Evolutionary conservation across 352 stramenopile species (phyloP), one percentile per base, ranked within the genome.

Genomic region (Globisporangium nodosum): DNA sequence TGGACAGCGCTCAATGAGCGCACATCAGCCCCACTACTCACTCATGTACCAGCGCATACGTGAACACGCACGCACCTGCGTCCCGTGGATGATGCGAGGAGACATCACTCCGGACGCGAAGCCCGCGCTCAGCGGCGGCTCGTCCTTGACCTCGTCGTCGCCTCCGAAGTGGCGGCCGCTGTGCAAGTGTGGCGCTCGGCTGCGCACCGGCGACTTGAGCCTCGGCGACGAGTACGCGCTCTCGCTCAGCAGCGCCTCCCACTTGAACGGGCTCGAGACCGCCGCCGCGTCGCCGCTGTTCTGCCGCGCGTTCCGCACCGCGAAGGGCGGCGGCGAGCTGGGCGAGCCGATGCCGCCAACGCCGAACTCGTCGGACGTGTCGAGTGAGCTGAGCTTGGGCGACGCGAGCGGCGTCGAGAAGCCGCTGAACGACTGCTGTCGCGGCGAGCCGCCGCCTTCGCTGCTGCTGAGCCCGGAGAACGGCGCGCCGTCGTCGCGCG

Each of bases 321-420:
- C 84, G 70, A 94, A 94, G 0, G 84, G 84, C 4, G 81, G 84
- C 39, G 84, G 80, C 0, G 84, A 94, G 1, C 58, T 56, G 9
- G 83, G 79, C 42, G 80, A 88, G 8, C 61, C 56, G 7, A 77
- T 9, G 31, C 31, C 65, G 0, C 62, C 61, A 11, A 70, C 62
- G 8, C 56, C 64, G 60, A 88, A 88, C 27, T 81, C 81, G 24
- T 66, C 71, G 3, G 71, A 85, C 2, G 74, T 81, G 48, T 81
- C 76, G n/a, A 87, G 58, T 5, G 73, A 76, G 20, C 74, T 67
- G 52, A 87, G 53, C 52, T 84, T 81, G 8, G 78, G 81, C 9
- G 81, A 91, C 27, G 68, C 57, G 20, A 88, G 52, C 3, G 81
- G 78, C 31, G 78, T 88, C n/a, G 66, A 60, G 58, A 87, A 91